Conservation (phyloP, 495 filamentous ascomycete species). For the Talaromyces borbonicus region DNA sequence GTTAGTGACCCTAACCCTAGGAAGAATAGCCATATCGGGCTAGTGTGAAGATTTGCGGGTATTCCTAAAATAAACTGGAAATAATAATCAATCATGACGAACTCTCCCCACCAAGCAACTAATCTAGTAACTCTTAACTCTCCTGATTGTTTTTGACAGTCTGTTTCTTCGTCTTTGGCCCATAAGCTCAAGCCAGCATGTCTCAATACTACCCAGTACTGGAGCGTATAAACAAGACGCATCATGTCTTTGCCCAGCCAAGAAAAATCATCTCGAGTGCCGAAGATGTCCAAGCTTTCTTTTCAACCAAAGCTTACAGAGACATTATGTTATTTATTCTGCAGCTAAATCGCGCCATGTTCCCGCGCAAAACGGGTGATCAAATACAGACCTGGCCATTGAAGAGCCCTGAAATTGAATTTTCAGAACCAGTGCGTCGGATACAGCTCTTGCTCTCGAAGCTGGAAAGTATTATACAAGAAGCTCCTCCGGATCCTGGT, state of each 20-base stretch:
- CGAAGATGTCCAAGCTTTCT: conserved; percentile 66
- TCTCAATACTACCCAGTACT: neutral
- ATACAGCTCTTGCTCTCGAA: conserved; percentile 52
- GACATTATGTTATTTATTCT: conserved; percentile 80
- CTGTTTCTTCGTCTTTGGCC: too few relatives aligned
- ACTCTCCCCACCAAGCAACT: neutral
- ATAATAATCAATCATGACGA: neutral
- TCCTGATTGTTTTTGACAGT: neutral
- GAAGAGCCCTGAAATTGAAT: conserved; percentile 34
- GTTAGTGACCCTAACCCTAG: too few relatives aligned
- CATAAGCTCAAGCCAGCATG: neutral
- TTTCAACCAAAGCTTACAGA: conserved; percentile 67
- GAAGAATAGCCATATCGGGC: too few relatives aligned
- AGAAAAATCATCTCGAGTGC: conserved; percentile 73
- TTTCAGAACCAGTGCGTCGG: conserved; percentile 50
- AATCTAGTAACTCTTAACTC: neutral
- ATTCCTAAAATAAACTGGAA: too few relatives aligned
- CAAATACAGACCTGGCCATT: conserved; percentile 45
- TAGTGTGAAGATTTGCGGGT: too few relatives aligned
- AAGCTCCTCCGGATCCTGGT: conserved; percentile 74
- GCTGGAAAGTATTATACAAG: conserved; percentile 57
- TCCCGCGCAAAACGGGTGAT: conserved; percentile 45
- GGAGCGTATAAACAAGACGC: neutral
- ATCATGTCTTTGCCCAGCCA: conserved; percentile 21
- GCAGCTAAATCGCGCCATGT: conserved; percentile 82